Evolutionary conservation across 192 early-diverging fungal genomes (phyloP).

Genomic region (Coemansia sp.): DNA sequence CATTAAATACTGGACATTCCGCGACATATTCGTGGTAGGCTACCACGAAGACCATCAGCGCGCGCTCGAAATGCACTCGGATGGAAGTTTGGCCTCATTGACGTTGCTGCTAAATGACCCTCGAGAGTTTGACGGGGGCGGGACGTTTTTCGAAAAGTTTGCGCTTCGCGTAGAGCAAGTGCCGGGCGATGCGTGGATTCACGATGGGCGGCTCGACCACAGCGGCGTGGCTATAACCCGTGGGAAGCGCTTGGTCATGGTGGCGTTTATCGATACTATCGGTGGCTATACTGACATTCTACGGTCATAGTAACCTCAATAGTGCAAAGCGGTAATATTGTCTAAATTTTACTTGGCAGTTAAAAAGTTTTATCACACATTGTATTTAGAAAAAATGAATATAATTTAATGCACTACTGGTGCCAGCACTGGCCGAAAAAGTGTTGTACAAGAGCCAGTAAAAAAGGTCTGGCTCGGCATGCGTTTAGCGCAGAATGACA

Average conservation of each 20-base stretch:
- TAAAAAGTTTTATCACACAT: background rate
- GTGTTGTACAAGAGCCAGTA: background rate
- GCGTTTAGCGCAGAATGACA: too few species aligned
- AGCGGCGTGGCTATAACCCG: conserved; percentile 43
- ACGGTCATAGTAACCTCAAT: background rate
- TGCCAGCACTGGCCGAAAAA: background rate
- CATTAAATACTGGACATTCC: conserved; percentile 39
- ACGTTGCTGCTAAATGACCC: conserved; percentile 55
- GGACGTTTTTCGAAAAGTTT: conserved; percentile 48
- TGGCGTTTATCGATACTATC: conserved; percentile 60
- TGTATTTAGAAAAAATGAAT: background rate
- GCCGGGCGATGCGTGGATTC: conserved; percentile 54
- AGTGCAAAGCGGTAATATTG: background rate
- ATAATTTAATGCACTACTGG: background rate
- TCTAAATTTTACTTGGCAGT: background rate
- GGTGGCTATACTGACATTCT: conserved; percentile 19
- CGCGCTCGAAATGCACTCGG: conserved; percentile 51
- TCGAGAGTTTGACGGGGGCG: conserved; percentile 57
- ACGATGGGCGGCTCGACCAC: conserved; percentile 52
- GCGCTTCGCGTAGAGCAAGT: conserved; percentile 12
- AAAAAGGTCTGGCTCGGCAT: background rate
- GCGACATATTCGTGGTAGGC: conserved; percentile 54
- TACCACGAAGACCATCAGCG: conserved; percentile 53
- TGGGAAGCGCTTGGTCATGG: conserved; percentile 50
- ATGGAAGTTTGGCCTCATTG: conserved; percentile 59